These are phyloP conservation scores for Margaritispora aquatica DNA, from an alignment of 495 filamentous ascomycete genomes.

Conservation along the genomic window DNA sequence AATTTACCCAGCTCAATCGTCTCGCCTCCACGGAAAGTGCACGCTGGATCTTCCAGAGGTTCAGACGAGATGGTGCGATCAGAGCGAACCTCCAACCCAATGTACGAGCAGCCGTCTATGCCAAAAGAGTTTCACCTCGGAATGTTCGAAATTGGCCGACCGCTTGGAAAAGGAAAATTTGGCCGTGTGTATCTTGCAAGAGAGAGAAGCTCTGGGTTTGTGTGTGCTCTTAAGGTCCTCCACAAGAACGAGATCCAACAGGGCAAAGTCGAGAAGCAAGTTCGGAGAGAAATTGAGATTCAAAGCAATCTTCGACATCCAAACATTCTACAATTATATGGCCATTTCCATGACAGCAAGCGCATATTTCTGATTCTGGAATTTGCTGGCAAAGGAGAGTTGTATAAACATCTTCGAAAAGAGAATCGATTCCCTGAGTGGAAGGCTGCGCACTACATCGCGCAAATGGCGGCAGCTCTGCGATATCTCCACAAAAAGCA, in stretches of 20 bases:
- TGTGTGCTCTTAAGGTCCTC: constrained; percentile 94
- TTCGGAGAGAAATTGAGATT: constrained; percentile 95
- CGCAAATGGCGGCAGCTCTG: constrained; percentile 95
- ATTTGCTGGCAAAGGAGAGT: constrained; percentile 89
- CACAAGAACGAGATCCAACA: constrained; percentile 93
- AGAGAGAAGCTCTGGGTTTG: constrained; percentile 81
- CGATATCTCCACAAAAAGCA: constrained; percentile 95
- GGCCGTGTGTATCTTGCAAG: constrained; percentile 93
- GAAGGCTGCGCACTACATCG: constrained; percentile 94
- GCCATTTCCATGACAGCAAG: constrained; percentile 96
- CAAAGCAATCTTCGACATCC: constrained; percentile 94
- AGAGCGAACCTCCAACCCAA: constrained; percentile 25
- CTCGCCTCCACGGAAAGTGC: constrained; percentile 31
- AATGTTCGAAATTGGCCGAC: constrained; percentile 98
- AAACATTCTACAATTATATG: constrained; percentile 89
- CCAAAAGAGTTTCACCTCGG: constrained; percentile 84
- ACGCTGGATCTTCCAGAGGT: constrained; percentile 34
- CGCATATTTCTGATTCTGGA: constrained; percentile 94
- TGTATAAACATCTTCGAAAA: constrained; percentile 92
- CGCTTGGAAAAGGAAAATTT: constrained; percentile 95
- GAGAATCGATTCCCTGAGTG: constrained; percentile 89
- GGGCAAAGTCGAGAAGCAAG: constrained; percentile 87
- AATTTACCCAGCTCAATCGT: constrained; percentile 34
- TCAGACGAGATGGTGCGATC: constrained; percentile 41
- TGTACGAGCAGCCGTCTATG: constrained; percentile 36